phyloP scores from a whole-genome alignment of 1,139 yeast genomes.

The Trichomonascaceae sp. region DNA sequence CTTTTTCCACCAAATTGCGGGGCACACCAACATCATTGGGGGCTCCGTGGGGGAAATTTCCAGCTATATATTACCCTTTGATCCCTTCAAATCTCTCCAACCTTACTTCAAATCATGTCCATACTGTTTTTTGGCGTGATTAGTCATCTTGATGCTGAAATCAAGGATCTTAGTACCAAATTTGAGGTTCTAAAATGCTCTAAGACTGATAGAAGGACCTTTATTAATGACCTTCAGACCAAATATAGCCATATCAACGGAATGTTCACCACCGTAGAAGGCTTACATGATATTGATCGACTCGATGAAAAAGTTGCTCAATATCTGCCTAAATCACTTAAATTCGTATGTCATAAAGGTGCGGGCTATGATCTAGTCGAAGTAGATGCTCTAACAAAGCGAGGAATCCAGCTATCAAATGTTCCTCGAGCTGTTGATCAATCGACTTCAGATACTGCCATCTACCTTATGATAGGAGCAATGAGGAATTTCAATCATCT shows the following conservation, averaged over 20 bases:
- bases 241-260: slow-evolving; percentile 31
- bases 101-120: neutral
- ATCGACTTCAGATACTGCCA: slow-evolving; percentile 72
- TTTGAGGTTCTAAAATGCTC: neutral
- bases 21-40: neutral
- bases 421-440: slow-evolving; percentile 48
- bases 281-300: slow-evolving; percentile 41
- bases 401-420: slow-evolving; percentile 54
- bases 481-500: slow-evolving; percentile 51
- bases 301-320: slow-evolving; percentile 67
- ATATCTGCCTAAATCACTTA: slow-evolving; percentile 55
- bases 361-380: slow-evolving; percentile 70
- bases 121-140: neutral
- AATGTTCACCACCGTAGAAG: slow-evolving; percentile 20
- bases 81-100: neutral
- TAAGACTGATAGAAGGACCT: slow-evolving; percentile 39
- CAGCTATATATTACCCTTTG: neutral
- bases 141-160: slow-evolving; percentile 1
- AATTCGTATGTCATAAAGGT: slow-evolving; percentile 52
- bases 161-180: neutral
- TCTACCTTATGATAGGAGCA: slow-evolving; percentile 52
- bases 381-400: slow-evolving; percentile 34
- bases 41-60: neutral
- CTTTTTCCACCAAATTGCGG: neutral
- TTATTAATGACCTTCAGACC: slow-evolving; percentile 32